Base-by-base conservation (phyloP, 192 early-diverging fungal genomes). In the Obelidium mucronatum region DNA sequence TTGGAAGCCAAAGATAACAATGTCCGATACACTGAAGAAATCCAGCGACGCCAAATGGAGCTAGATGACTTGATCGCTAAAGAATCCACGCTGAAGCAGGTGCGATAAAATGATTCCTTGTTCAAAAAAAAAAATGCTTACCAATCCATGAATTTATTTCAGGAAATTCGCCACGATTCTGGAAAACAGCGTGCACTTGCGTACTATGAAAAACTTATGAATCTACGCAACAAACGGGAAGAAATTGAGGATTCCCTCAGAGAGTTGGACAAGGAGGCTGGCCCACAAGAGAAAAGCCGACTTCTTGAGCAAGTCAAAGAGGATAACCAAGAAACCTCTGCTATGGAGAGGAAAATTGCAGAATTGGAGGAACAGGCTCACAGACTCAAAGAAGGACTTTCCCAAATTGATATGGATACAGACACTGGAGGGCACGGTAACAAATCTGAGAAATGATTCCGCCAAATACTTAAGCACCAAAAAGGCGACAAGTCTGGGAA, bases 301-400 rank as follows among this genome's bases (percentile, higher is more conserved):
- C 66, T 89, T 34, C 62, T 88, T 6, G 82, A 84, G 71, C 87
- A 87, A 80, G 87, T 90, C 22, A 90, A 89, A 74, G 78, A 81
- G 51, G 89, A 88, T 59, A 90, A 90, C 68, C 83, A 84, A 37
- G 89, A 90, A 69, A 87, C 87, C 33, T 82, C 87, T 5, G 89
- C 78, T 22, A 90, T 90, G 89, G 89, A 90, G 64, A 55, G 87
- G 37, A 84, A 83, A 55, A 79, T 87, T 60, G 36, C 70, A 8
- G 87, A 89, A 44, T 64, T 89, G 11, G 85, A 89, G 55, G 84
- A 83, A 48, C 80, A 87, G 48, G 64, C 81, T 19, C 51, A 53
- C 19, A 65, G 59, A 53, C 35, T 83, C 22, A 88, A 86, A 51
- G 87, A 87, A 67, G 39, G 80, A 31, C 53, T 87, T 15, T 76